Evolutionary conservation across 2,329 filamentous ascomycete species (phyloP).

Genomic region (Diaporthe helianthi): DNA sequence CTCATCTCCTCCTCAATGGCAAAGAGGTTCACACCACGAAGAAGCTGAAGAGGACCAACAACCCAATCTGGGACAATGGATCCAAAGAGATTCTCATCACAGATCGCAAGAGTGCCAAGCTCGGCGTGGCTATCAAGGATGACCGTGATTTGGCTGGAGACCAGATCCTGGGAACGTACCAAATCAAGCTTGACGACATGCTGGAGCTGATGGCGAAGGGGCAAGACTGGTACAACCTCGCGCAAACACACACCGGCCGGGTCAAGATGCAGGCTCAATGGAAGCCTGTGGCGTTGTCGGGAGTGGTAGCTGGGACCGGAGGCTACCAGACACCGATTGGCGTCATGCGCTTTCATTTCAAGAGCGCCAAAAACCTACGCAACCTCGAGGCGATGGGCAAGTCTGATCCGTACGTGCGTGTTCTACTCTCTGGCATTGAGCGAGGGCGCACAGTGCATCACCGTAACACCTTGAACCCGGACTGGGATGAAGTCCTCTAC

Average conservation of each 20-base stretch:
- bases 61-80: conserved; percentile 93
- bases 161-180: conserved; percentile 87
- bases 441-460: conserved; percentile 94
- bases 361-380: conserved; percentile 80
- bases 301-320: conserved; percentile 76
- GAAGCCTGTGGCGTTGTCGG: conserved; percentile 91
- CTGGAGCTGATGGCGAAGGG: conserved; percentile 89
- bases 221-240: conserved; percentile 93
- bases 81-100: conserved; percentile 95
- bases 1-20: conserved; percentile 85
- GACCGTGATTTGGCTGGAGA: conserved; percentile 86
- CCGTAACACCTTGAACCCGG: conserved; percentile 92
- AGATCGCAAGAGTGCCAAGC: conserved; percentile 86
- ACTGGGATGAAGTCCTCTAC: conserved; percentile 96
- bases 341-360: conserved; percentile 93
- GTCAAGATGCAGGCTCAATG: conserved; percentile 92
- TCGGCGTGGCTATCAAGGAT: conserved; percentile 94
- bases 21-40: conserved; percentile 89
- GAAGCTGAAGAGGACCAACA: conserved; percentile 96
- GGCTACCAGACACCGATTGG: conserved; percentile 94
- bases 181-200: conserved; percentile 95
- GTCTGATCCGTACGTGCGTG: conserved; percentile 91
- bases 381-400: conserved; percentile 97
- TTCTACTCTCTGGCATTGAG: conserved; percentile 87
- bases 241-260: conserved; percentile 80